Evolutionary conservation across 192 early-diverging fungal species (phyloP).

Genomic region (Entrophospora sp.): DNA sequence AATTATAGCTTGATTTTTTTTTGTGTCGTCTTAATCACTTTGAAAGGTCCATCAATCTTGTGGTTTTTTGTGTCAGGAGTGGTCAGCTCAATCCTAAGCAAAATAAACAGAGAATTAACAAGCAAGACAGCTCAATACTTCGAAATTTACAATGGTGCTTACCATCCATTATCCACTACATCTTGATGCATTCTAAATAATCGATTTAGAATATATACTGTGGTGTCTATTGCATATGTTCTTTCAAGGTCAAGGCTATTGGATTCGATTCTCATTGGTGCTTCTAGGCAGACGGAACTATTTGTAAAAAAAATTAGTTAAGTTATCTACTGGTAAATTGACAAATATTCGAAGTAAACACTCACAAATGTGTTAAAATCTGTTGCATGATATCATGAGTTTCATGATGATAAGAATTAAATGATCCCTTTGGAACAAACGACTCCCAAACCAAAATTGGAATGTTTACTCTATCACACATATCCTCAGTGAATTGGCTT

Average conservation of each 20-base stretch:
- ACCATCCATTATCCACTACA: constrained; percentile 13
- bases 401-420: constrained; percentile 2
- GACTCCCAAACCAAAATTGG: not conserved
- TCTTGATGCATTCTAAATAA: constrained; percentile 16
- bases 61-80: constrained; percentile 13
- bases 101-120: constrained; percentile 18
- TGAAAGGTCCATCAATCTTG: constrained; percentile 4
- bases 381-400: constrained; percentile 1
- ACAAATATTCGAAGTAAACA: constrained; percentile 1
- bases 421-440: not conserved
- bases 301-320: not conserved
- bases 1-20: constrained; percentile 8
- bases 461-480: not conserved
- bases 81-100: not conserved
- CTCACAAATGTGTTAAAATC: constrained; percentile 17
- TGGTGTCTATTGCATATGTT: constrained; percentile 5
- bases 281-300: constrained; percentile 10
- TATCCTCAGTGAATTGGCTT: constrained; percentile 8
- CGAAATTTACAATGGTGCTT: constrained; percentile 1
- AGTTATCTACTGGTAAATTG: not conserved
- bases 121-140: not conserved
- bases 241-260: not conserved
- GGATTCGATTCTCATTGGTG: not conserved
- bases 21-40: not conserved
- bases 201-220: constrained; percentile 7